Base-by-base conservation (phyloP, 371 early-diverging fungal species). In the Capniomyces stellatus region DNA sequence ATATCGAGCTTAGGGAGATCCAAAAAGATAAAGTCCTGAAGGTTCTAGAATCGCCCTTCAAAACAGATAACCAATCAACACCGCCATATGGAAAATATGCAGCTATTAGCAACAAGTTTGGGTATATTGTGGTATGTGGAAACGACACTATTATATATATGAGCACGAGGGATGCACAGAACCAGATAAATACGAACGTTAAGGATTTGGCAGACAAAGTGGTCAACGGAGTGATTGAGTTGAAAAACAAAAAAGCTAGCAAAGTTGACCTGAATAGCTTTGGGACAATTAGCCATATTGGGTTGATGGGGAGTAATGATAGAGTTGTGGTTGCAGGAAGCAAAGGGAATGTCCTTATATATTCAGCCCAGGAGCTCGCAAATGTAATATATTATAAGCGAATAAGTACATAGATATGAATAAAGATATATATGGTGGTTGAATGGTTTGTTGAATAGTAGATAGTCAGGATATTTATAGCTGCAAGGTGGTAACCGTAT, bases 51-150 rank as follows among this genome's bases (percentile, higher is more conserved):
- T 12, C 48, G 28, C 58, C 25, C 8, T 66, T 67, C 27, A 57
- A 64, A 1, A 25, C 27, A n/a, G 23, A 23, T 51, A 52, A 63
- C 46, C 58, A 62, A 31, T 39, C 61, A 8, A 67, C 67, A 1
- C 67, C 67, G 1, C 52, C 58, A 18, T 67, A 62, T 39, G 54
- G 56, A n/a, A 52, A 52, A 29, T 56, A 64, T 4, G 52, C 65
- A 2, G 67, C 59, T 1, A 62, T 67, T 2, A 64, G 65, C 24
- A 67, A 59, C 55, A 54, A 23, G n/a, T 67, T 61, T 43, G 67
- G 67, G 10, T 67, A 67, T 44, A 50, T 58, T 22, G 62, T 66
- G 2, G 67, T 58, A 15, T 61, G 63, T 1, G 56, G 61, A 19
- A 55, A 59, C 28, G 46, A 43, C 23, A 57, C 44, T 18, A 41